A percentile compares a stretch with the other conserved stretches of the same genome.
These are phyloP conservation scores for Cyathus striatus DNA, from an alignment of 768 basidiomycete species.

Conservation along the genomic window DNA sequence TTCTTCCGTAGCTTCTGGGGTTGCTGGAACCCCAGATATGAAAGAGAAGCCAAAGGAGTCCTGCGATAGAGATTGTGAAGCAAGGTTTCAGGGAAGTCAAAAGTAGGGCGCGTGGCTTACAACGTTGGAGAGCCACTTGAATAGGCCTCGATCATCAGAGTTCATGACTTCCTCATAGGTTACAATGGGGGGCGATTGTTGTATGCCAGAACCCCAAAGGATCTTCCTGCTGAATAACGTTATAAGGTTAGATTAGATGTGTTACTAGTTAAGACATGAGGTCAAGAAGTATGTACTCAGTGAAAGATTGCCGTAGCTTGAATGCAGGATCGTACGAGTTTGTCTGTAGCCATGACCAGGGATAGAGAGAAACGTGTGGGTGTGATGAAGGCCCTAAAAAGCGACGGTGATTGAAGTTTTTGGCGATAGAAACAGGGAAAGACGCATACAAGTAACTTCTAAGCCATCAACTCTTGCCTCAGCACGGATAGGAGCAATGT, in stretches of 20 bases:
- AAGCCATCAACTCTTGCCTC: conserved; percentile 59
- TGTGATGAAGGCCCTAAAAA: conserved; percentile 48
- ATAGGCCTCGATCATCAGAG: conserved; percentile 57
- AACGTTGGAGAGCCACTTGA: conserved; percentile 77
- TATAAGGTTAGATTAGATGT: neutral
- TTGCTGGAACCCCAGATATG: conserved; percentile 73
- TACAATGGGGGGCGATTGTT: conserved; percentile 68
- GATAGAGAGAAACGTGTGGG: conserved; percentile 77
- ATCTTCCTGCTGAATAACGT: conserved; percentile 42
- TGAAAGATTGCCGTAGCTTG: conserved; percentile 14
- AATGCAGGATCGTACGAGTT: conserved; percentile 79
- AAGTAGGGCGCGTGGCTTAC: conserved; percentile 36
- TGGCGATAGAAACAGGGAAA: neutral
- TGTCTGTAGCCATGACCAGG: conserved; percentile 77
- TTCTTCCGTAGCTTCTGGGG: conserved; percentile 79
- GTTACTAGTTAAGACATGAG: neutral
- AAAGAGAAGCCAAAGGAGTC: conserved; percentile 88
- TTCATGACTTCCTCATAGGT: conserved; percentile 71
- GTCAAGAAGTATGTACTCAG: conserved; percentile 44
- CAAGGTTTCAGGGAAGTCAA: neutral
- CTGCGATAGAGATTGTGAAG: conserved; percentile 28
- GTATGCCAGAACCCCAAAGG: conserved; percentile 79
- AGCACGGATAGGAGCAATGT: conserved; percentile 61
- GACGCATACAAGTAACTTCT: conserved; percentile 63
- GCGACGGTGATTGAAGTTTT: neutral